These are phyloP conservation scores for Paragyromitra xinjiangensis DNA, from an alignment of 495 filamentous ascomycete species.

Conservation along the genomic window DNA sequence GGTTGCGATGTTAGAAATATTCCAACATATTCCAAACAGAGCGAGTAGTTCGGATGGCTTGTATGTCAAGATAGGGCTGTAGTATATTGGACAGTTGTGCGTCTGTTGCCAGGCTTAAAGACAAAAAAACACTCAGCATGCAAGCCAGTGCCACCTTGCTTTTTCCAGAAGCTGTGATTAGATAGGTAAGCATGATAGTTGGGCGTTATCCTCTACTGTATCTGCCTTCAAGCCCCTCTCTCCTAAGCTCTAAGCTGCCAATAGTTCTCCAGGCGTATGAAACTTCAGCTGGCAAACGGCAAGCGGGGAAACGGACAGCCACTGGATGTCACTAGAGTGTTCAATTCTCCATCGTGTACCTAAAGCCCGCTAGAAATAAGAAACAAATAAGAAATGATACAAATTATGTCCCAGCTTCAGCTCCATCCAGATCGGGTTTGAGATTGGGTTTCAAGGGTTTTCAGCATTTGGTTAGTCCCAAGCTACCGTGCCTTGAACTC, in stretches of 20 bases:
- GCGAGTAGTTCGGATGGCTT: background rate
- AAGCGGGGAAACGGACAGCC: conserved; percentile 25
- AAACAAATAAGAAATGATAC: conserved; percentile 21
- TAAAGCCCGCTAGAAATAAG: conserved; percentile 6
- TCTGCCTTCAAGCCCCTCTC: conserved; percentile 29
- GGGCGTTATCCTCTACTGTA: conserved; percentile 16
- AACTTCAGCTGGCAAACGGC: conserved; percentile 28
- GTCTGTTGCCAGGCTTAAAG: conserved; percentile 4
- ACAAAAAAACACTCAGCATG: conserved; percentile 28
- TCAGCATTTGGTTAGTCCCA: conserved; percentile 12
- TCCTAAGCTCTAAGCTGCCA: conserved; percentile 4
- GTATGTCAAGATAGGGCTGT: conserved; percentile 30
- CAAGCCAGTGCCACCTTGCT: conserved; percentile 34
- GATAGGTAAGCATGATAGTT: conserved; percentile 17
- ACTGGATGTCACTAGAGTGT: conserved; percentile 15
- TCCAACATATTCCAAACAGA: background rate
- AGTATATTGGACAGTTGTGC: conserved; percentile 5
- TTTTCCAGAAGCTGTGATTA: conserved; percentile 33
- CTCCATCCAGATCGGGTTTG: conserved; percentile 1
- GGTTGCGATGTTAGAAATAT: background rate
- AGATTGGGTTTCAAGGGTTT: conserved; percentile 17
- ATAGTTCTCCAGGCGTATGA: conserved; percentile 17
- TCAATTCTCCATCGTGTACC: conserved; percentile 22
- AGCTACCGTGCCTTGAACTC: conserved; percentile 25
- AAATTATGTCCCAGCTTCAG: conserved; percentile 22